Conservation (phyloP, 116 monocot species). For the Papilionanthe hybrid region DNA sequence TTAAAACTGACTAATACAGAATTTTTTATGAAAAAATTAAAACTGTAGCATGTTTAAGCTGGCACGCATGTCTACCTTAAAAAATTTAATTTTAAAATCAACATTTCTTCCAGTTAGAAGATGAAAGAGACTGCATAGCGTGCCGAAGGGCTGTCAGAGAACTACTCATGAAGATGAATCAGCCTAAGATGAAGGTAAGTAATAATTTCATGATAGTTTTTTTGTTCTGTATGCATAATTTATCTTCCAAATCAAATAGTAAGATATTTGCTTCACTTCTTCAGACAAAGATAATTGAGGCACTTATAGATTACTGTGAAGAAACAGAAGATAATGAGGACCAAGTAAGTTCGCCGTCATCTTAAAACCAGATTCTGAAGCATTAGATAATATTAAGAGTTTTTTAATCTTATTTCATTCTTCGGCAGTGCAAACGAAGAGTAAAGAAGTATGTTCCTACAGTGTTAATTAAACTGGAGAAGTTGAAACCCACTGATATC, state of each 20-base stretch:
- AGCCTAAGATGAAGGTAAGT: slow-evolving; percentile 17
- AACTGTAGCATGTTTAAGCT: neutral
- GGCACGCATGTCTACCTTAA: neutral
- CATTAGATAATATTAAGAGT: neutral
- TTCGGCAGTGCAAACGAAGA: slow-evolving; percentile 16
- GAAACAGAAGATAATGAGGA: slow-evolving; percentile 19
- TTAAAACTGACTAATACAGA: neutral
- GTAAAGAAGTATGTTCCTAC: slow-evolving; percentile 12
- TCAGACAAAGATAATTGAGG: slow-evolving; percentile 18
- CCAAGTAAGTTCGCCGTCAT: slow-evolving; percentile 8
- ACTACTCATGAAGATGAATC: slow-evolving; percentile 8
- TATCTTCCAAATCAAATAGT: neutral
- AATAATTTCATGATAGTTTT: neutral
- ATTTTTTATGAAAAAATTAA: neutral
- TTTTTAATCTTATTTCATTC: neutral
- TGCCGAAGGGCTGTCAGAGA: slow-evolving; percentile 12
- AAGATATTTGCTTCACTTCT: neutral
- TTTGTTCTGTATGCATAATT: neutral
- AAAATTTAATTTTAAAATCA: neutral
- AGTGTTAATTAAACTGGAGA: slow-evolving; percentile 17
- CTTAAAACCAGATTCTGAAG: neutral
- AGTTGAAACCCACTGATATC: slow-evolving; percentile 12
- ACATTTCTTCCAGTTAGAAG: slow-evolving; percentile 4
- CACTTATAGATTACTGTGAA: slow-evolving; percentile 19
- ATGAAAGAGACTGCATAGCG: slow-evolving; percentile 4